phyloP scores from a whole-genome alignment of 2,329 filamentous ascomycete species.

The Fonsecaea pedrosoi region DNA sequence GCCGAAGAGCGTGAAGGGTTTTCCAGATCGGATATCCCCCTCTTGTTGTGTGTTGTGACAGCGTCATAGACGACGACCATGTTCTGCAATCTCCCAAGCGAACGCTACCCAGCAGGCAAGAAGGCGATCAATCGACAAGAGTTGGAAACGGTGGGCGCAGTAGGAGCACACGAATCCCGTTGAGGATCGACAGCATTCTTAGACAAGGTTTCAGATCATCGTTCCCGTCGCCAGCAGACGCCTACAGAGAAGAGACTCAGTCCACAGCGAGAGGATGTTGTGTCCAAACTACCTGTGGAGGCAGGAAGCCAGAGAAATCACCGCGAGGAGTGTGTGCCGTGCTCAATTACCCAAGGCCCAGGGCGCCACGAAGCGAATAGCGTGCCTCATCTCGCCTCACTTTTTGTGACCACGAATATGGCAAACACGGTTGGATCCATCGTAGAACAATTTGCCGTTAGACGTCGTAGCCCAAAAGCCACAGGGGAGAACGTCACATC shows the following conservation, averaged over 20 bases:
- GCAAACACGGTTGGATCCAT: neutral
- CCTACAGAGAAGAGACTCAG: neutral
- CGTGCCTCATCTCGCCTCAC: conserved; percentile 9
- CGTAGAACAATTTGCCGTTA: neutral
- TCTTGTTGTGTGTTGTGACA: neutral
- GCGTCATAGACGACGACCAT: neutral
- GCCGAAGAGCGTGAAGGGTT: neutral
- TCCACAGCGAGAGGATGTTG: neutral
- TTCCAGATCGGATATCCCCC: neutral
- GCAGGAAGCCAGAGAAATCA: neutral
- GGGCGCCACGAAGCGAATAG: conserved; percentile 1
- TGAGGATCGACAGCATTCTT: neutral
- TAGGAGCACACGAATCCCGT: neutral
- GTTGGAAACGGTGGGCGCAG: neutral
- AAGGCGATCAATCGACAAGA: neutral
- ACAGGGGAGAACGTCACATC: neutral
- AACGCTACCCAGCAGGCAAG: neutral
- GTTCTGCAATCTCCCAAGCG: neutral
- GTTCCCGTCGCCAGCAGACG: neutral
- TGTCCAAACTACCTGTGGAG: neutral
- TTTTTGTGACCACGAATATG: neutral
- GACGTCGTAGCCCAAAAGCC: neutral
- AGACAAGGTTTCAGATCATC: conserved; percentile 9
- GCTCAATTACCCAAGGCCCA: neutral
- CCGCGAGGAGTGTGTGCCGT: neutral